phyloP scores from a whole-genome alignment of 306 rosid species.

The Datisca glomerata region DNA sequence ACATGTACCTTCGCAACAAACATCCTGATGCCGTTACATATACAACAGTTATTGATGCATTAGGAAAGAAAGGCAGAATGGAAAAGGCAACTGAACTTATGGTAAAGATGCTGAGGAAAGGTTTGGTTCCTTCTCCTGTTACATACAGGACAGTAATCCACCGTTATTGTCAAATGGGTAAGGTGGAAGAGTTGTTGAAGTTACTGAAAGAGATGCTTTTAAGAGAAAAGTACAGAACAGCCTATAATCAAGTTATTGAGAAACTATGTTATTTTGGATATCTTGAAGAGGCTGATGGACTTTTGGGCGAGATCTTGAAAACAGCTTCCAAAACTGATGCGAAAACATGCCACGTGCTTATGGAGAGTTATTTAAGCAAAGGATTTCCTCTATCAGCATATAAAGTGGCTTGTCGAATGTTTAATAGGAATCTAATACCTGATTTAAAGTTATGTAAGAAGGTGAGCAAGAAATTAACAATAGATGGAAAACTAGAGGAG shows the following conservation, averaged over 20 bases:
- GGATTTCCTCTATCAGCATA: slow-evolving; percentile 62
- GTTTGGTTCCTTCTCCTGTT: slow-evolving; percentile 72
- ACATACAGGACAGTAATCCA: slow-evolving; percentile 77
- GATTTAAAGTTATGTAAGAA: slow-evolving; percentile 72
- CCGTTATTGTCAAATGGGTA: slow-evolving; percentile 42
- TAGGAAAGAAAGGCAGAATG: slow-evolving; percentile 63
- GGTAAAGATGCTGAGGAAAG: slow-evolving; percentile 53
- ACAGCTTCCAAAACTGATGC: slow-evolving; percentile 79
- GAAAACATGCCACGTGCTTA: slow-evolving; percentile 63
- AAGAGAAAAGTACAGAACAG: slow-evolving; percentile 36
- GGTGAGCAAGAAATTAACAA: slow-evolving; percentile 42
- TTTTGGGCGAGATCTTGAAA: slow-evolving; percentile 63
- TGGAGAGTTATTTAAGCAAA: slow-evolving; percentile 49
- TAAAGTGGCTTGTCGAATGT: slow-evolving; percentile 79
- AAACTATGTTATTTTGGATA: slow-evolving; percentile 72
- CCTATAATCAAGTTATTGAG: slow-evolving; percentile 72
- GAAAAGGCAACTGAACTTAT: slow-evolving; percentile 58
- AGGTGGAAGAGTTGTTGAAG: slow-evolving; percentile 59
- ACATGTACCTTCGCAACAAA: slow-evolving; percentile 74
- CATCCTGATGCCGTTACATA: slow-evolving; percentile 77
- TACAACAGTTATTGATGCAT: slow-evolving; percentile 59
- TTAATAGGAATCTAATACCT: slow-evolving; percentile 70
- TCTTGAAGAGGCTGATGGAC: slow-evolving; percentile 66
- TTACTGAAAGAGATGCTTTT: slow-evolving; percentile 59
- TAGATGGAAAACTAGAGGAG: slow-evolving; percentile 52